These are phyloP conservation scores for Teratosphaeria viscida DNA, from an alignment of 2,329 filamentous ascomycete genomes.

Conservation along the genomic window DNA sequence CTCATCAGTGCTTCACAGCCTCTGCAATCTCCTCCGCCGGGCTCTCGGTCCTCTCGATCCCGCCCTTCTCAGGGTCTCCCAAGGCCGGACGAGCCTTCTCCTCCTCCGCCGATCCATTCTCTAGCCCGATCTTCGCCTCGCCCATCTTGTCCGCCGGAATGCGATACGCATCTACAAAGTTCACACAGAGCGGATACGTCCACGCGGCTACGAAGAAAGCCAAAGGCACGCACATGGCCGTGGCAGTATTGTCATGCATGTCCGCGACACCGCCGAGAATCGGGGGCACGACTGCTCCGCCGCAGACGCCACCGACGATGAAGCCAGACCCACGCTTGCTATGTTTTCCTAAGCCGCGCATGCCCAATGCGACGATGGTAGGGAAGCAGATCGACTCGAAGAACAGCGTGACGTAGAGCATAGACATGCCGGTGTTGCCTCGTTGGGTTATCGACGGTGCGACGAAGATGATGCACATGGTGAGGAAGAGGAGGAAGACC, in stretches of 20 bases:
- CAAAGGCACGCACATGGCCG: constrained; percentile 56
- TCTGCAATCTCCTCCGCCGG: not conserved
- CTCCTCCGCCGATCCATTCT: constrained; percentile 21
- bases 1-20: not conserved
- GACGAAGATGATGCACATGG: constrained; percentile 46
- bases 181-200: constrained; percentile 40
- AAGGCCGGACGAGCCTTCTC: constrained; percentile 11
- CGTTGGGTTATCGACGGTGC: constrained; percentile 42
- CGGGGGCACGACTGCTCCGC: constrained; percentile 64
- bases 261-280: constrained; percentile 61
- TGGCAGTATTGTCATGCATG: constrained; percentile 46
- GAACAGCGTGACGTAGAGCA: constrained; percentile 59
- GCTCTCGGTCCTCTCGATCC: constrained; percentile 4
- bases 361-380: constrained; percentile 66
- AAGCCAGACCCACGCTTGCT: constrained; percentile 67
- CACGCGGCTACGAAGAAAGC: constrained; percentile 39
- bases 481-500: constrained; percentile 60
- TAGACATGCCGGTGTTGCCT: constrained; percentile 43
- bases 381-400: constrained; percentile 78
- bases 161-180: constrained; percentile 56
- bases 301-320: constrained; percentile 60
- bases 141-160: constrained; percentile 50
- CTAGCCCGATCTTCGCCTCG: constrained; percentile 36
- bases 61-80: constrained; percentile 9
- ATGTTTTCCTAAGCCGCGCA: constrained; percentile 65